Evolutionary conservation across 2,329 filamentous ascomycete species (phyloP), one percentile per base, ranked within the genome.

Genomic region (Pseudopyricularia cyperi): DNA sequence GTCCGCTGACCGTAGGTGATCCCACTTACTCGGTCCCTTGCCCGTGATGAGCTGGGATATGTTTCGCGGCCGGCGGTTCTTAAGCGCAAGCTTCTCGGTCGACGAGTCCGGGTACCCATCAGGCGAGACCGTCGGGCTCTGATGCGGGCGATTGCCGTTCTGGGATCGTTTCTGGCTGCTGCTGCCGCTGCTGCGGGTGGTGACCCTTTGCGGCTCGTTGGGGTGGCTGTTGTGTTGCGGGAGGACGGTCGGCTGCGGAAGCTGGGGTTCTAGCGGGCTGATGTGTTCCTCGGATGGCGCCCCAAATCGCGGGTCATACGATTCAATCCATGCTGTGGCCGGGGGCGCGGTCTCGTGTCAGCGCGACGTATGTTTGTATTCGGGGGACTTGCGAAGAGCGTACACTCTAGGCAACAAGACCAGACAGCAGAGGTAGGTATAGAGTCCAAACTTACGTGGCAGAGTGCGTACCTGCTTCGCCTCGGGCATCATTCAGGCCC

Each of bases 1-100:
- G 54, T 81, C 77, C 33, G 74, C 70, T 3, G 75, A 74, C 51
- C 78, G 74, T 50, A 81, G 62, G 58, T 82, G 76, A 58, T 82
- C 78, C 77, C 77, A 81, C 62, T 63, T 71, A 52, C 69, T 62
- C 30, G 66, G 71, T 46, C 75, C 70, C 57, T 75, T 71, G 56
- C 63, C 65, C 52, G 58, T 66, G 50, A 79, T 68, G 22, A 78
- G 63, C 51, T 69, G 67, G 50, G 73, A 71, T 19, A 79, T 63
- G 11, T 39, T 26, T 14, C 32, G 28, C 22, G 48, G 48, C 19
- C 39, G 50, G 12, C n/a, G 50, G 6, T 19, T 52, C 42, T 44
- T 46, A 12, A 48, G 50, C 24, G 34, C 50, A 17, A 34, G 48
- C 24, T 37, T 35, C 28, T 50, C 50, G 48, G 32, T 33, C n/a